Conservation (phyloP, 2,329 filamentous ascomycete genomes). For the Davidsoniella neocaledoniae region DNA sequence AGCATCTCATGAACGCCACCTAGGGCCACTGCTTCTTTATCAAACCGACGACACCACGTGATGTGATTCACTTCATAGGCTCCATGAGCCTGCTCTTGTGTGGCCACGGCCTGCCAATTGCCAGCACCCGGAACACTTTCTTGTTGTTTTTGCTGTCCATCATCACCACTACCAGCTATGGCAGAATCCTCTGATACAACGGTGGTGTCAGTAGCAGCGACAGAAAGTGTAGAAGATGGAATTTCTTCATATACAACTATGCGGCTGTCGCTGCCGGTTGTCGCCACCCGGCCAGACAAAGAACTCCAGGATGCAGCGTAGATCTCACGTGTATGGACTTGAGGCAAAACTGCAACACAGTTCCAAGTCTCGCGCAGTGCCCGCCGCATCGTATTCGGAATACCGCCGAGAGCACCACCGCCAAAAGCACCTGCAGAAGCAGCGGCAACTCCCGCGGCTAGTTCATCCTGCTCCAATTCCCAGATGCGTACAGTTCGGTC, state of each 20-base stretch:
- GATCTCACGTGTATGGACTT: slow-evolving; percentile 60
- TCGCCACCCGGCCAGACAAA: slow-evolving; percentile 62
- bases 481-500: slow-evolving; percentile 69
- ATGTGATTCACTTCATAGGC: slow-evolving; percentile 92
- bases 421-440: slow-evolving; percentile 25
- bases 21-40: slow-evolving; percentile 39
- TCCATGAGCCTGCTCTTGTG: slow-evolving; percentile 62
- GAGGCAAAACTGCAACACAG: slow-evolving; percentile 59
- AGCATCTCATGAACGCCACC: slow-evolving; percentile 59
- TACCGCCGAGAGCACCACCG: slow-evolving; percentile 23
- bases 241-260: slow-evolving; percentile 63
- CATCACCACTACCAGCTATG: not conserved
- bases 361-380: slow-evolving; percentile 68
- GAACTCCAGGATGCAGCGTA: slow-evolving; percentile 78
- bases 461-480: slow-evolving; percentile 37
- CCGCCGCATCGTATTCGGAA: slow-evolving; percentile 81
- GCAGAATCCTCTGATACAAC: not conserved
- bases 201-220: slow-evolving; percentile 3
- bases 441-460: slow-evolving; percentile 14
- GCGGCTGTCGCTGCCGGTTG: slow-evolving; percentile 71
- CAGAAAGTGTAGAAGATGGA: slow-evolving; percentile 13
- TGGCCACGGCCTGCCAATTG: slow-evolving; percentile 55
- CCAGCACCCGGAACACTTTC: slow-evolving; percentile 19
- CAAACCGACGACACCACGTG: slow-evolving; percentile 67
- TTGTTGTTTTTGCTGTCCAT: not conserved